phyloP scores from a whole-genome alignment of 495 filamentous ascomycete species.

The Lasiosphaeria hispida region DNA sequence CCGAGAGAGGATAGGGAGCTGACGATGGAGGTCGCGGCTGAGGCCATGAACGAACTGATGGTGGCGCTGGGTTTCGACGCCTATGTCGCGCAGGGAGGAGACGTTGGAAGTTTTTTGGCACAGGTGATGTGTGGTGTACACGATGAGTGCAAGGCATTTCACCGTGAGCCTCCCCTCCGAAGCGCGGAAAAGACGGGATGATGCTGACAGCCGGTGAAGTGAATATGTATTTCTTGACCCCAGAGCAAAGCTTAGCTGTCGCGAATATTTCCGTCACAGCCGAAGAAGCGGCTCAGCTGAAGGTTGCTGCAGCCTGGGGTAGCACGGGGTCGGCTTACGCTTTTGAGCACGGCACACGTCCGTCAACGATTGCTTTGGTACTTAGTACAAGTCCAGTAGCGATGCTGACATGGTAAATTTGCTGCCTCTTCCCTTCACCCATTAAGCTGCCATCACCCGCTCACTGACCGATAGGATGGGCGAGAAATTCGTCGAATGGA shows the following conservation, averaged over 20 bases:
- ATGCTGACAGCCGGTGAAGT: conserved; percentile 23
- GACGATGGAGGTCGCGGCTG: conserved; percentile 38
- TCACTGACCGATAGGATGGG: conserved; percentile 47
- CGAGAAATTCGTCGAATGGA: conserved; percentile 67
- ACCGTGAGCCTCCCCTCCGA: conserved; percentile 26
- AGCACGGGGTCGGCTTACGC: conserved; percentile 52
- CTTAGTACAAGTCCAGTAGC: conserved; percentile 58
- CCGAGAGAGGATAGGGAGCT: conserved; percentile 52
- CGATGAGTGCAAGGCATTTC: conserved; percentile 42
- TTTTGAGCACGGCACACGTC: conserved; percentile 56
- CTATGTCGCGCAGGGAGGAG: conserved; percentile 66
- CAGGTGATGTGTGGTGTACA: conserved; percentile 36
- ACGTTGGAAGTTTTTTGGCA: conserved; percentile 57
- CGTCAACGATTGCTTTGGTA: conserved; percentile 59
- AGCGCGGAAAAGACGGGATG: background rate
- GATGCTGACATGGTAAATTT: conserved; percentile 60
- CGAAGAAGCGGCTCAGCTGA: conserved; percentile 14
- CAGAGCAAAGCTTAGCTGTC: conserved; percentile 15
- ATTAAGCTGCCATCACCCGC: background rate
- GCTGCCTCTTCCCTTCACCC: background rate
- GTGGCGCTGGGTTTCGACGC: conserved; percentile 54
- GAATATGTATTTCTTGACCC: conserved; percentile 27
- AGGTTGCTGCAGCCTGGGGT: conserved; percentile 13
- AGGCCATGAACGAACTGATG: conserved; percentile 59
- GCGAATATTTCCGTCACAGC: conserved; percentile 13